Evolutionary conservation across 176 grass and related monocot species (phyloP).

Genomic region (Cocos nucifera): DNA sequence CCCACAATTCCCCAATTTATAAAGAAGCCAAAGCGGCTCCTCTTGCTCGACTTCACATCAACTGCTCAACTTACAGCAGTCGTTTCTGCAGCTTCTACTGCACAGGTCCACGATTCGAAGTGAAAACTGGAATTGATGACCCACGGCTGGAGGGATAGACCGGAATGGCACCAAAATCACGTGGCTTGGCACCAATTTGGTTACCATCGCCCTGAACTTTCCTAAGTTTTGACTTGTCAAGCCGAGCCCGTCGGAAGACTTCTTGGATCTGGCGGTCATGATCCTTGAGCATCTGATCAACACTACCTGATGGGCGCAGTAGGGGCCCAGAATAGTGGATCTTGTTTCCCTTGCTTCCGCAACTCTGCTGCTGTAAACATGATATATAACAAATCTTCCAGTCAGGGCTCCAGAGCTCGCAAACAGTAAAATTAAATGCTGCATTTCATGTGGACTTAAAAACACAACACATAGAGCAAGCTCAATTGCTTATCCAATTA

Average conservation of each 20-base stretch:
- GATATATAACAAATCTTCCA: not conserved
- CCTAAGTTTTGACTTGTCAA: slow-evolving; percentile 55
- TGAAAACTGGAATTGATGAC: slow-evolving; percentile 11
- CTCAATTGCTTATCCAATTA: too few species aligned
- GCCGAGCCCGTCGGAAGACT: slow-evolving; percentile 60
- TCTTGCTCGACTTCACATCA: too few species aligned
- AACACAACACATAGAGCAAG: too few species aligned
- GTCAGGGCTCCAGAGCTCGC: too few species aligned
- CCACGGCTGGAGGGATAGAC: slow-evolving; percentile 78
- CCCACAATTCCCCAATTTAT: too few species aligned
- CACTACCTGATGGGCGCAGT: slow-evolving; percentile 54
- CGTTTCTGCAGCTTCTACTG: slow-evolving; percentile 3
- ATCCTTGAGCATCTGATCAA: slow-evolving; percentile 92
- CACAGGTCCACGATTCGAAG: slow-evolving; percentile 18
- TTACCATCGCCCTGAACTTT: slow-evolving; percentile 46
- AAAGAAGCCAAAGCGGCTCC: too few species aligned
- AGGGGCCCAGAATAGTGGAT: slow-evolving; percentile 93
- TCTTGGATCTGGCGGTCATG: slow-evolving; percentile 92
- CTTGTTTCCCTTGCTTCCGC: slow-evolving; percentile 70
- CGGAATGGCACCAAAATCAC: slow-evolving; percentile 47
- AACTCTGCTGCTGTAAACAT: slow-evolving; percentile 33
- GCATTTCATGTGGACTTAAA: too few species aligned
- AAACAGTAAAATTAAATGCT: too few species aligned
- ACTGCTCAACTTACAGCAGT: too few species aligned
- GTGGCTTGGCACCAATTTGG: slow-evolving; percentile 33